Evolutionary conservation across 345 rosid genomes (phyloP).

Genomic region (Ricinus communis): DNA sequence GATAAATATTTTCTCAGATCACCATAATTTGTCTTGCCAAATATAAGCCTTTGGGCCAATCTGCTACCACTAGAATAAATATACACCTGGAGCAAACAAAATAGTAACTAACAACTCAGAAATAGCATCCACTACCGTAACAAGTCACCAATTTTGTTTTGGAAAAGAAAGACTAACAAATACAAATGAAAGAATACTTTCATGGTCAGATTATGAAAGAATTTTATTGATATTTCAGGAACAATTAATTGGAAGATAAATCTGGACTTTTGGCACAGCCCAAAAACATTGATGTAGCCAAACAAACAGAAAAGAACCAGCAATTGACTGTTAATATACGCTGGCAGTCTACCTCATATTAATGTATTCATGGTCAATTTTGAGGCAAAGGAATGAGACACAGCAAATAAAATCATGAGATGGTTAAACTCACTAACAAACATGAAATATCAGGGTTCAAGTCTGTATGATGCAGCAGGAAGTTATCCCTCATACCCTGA

Average conservation of each 20-base stretch:
- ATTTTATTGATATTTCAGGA: background rate
- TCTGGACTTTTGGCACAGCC: background rate
- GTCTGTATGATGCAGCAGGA: background rate
- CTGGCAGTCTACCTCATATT: background rate
- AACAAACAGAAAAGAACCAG: background rate
- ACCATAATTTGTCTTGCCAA: constrained; percentile 80
- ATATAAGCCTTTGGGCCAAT: constrained; percentile 85
- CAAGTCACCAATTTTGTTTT: too few relatives aligned
- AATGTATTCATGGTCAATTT: background rate
- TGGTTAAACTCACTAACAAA: background rate
- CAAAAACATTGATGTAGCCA: background rate
- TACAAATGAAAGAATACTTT: background rate
- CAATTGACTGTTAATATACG: background rate
- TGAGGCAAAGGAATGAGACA: background rate
- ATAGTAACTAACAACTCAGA: constrained; percentile 3
- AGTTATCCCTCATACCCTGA: background rate
- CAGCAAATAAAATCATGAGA: background rate
- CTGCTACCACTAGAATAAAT: constrained; percentile 98
- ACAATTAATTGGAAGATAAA: background rate
- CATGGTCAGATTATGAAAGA: background rate
- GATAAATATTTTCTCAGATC: constrained; percentile 80
- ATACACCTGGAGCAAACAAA: constrained; percentile 55
- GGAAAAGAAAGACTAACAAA: background rate
- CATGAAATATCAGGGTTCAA: background rate
- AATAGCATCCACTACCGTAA: background rate